Conservation (phyloP, 2,329 filamentous ascomycete genomes). For the Tolypocladium tundrense region DNA sequence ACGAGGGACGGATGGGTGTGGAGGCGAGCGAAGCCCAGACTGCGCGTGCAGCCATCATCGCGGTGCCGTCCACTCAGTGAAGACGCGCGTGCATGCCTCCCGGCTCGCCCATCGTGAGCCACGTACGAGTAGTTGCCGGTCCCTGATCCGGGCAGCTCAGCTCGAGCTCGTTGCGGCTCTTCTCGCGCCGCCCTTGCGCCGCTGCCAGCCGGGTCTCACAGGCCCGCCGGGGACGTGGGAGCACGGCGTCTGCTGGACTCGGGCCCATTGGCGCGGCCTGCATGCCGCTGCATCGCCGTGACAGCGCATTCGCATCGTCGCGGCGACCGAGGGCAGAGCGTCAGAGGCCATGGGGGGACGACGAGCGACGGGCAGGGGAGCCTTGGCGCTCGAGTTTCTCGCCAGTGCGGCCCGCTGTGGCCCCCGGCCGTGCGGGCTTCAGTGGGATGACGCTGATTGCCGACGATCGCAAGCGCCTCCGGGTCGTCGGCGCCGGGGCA, state of each 20-base stretch:
- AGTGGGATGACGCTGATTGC: background rate
- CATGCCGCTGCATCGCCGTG: background rate
- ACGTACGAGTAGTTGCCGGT: background rate
- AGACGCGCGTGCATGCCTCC: background rate
- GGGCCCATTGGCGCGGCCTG: background rate
- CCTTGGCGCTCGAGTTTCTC: background rate
- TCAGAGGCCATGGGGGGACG: background rate
- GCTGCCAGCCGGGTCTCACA: background rate
- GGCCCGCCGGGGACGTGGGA: background rate
- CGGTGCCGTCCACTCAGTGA: background rate
- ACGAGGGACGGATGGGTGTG: background rate
- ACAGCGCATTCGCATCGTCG: background rate
- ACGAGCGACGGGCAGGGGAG: background rate
- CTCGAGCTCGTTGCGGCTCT: background rate
- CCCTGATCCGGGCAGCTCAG: background rate
- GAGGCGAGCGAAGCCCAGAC: background rate
- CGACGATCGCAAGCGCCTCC: background rate
- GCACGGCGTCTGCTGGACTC: background rate
- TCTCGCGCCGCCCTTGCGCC: background rate
- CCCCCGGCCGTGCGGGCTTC: background rate
- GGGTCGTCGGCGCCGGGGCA: background rate
- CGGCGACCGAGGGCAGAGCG: background rate
- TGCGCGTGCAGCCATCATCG: background rate
- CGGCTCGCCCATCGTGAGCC: background rate
- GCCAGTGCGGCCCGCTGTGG: background rate